Evolutionary conservation across 1,284 basidiomycete genomes (phyloP), one percentile per base, ranked within the genome.

Genomic region (Golubevia sp.): DNA sequence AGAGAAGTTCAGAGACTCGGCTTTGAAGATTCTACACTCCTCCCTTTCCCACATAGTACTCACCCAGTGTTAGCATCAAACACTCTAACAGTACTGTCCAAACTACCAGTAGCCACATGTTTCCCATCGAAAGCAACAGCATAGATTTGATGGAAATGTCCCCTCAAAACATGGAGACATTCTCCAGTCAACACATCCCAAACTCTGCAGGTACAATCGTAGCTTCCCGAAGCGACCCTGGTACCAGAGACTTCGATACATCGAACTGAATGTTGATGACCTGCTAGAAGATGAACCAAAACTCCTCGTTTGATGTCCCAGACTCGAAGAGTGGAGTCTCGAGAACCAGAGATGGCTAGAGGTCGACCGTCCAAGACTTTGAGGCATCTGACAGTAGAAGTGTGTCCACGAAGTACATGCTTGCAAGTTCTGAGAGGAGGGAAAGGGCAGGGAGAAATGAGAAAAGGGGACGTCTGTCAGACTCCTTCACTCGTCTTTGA

Each of bases 61-160:
- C 76, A 93, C 91, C 93, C 94, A 48, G 90, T 89, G 2, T 86
- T 63, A 20, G 77, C 76, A 3, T 70, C 67, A 79, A 78, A 83
- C 11, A 83, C 74, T 20, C 81, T 74, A 38, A 82, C 79, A 20
- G 79, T 82, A 44, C 76, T 76, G 58, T 83, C 81, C 26, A 97
- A 86, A 50, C 91, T 92, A 2, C 95, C 96, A 3, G 92, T 93
- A 0, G 91, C 93, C 38, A 97, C 88, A 26, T 89, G 87, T 24
- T 89, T 85, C 1, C 96, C 95, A 78, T 97, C 94, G 71, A 94
- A 97, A 0, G 94, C 93, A 23, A 98, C 91, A 0, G 91, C 90
- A 80, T 98, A 98, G 49, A 99, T 92, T 85, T 96, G 92, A 78
- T 93, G 91, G 67, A 90, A 89, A 84, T 99, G 96, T 0, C 96